Evolutionary conservation across 1,139 yeast species (phyloP), one percentile per base, ranked within the genome.

Genomic region (Kodamaea fungicola): DNA sequence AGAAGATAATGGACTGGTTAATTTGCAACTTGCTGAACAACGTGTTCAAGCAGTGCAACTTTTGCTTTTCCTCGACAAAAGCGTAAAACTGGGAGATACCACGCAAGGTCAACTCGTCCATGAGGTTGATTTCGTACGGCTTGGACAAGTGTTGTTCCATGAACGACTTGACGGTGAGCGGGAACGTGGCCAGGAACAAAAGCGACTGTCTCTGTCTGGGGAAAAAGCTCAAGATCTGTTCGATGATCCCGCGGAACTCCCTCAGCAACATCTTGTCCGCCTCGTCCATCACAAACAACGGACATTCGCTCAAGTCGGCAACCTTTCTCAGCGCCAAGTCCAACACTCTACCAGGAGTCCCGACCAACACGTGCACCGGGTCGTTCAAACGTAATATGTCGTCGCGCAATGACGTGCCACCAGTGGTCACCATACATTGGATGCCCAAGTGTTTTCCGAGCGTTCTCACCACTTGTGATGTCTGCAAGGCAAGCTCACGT

Each of bases 31-130:
- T 92, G 45, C 96, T 84, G 63, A 92, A 92, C 51, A 92, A 74
- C 1, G 98, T 92, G 70, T 92, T 92, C 54, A 92, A 75, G 66
- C 98, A 92, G 61, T 92, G 97, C 46, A 92, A 76, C 62, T 92
- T 92, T 69, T 92, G 96, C 55, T 83, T 84, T 63, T 92, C 98
- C 62, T 92, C 98, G 35, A 92, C 97, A 61, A 90, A 92, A 12
- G 98, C 98, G 59, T 92, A 92, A 64, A 84, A 92, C 66, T 92
- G 97, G 3, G 97, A 86, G 52, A 92, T 89, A 73, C 98, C 98
- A 57, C 92, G 81, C 50, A 92, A 74, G 9, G 98, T 92, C 55
- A 92, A 76, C 64, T 92, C 98, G 61, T 92, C 98, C 98, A 92
- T 92, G 50, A 92, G 74, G 62, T 92, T 92, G 61, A 94, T 90